Percentiles rank a stretch among this genome's conserved stretches.
Evolutionary conservation across 495 filamentous ascomycete species (phyloP).

Genomic region (Chlorociboria aeruginascens): DNA sequence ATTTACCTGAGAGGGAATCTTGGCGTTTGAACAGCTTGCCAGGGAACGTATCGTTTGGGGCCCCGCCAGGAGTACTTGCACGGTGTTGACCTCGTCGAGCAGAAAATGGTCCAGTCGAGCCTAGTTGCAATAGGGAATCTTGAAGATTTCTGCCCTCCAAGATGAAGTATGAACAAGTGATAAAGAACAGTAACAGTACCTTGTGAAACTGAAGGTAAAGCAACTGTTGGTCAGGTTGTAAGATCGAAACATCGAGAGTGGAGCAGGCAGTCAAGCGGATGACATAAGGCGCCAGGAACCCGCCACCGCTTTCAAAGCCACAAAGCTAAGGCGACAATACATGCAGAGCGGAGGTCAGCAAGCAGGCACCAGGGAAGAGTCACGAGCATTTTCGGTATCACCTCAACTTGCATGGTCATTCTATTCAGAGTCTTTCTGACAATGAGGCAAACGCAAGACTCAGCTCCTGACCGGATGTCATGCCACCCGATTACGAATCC

Average conservation of each 20-base stretch:
- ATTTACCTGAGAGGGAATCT: constrained; percentile 15
- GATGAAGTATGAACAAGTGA: not conserved
- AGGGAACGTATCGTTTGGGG: constrained; percentile 4
- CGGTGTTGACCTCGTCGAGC: too few species aligned
- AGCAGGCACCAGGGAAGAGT: not conserved
- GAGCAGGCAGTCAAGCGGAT: constrained; percentile 1
- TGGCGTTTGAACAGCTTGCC: constrained; percentile 16
- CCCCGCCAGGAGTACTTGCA: not conserved
- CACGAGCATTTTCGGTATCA: not conserved
- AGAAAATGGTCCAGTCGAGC: not conserved
- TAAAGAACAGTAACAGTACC: too few species aligned
- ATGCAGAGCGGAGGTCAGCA: too few species aligned
- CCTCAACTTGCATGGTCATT: too few species aligned
- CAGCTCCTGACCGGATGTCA: too few species aligned
- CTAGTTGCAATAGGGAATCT: not conserved
- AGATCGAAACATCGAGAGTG: constrained; percentile 10
- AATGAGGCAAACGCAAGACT: too few species aligned
- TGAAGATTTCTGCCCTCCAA: too few species aligned
- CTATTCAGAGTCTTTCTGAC: too few species aligned
- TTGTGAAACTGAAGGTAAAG: not conserved
- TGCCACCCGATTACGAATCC: too few species aligned
- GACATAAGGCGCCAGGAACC: constrained; percentile 1
- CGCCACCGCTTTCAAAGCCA: not conserved
- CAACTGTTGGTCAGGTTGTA: not conserved
- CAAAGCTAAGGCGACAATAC: too few species aligned